Percentiles rank a stretch among this genome's conserved stretches.
phyloP scores from a whole-genome alignment of 257 asterid genomes.

The Linaria vulgaris region DNA sequence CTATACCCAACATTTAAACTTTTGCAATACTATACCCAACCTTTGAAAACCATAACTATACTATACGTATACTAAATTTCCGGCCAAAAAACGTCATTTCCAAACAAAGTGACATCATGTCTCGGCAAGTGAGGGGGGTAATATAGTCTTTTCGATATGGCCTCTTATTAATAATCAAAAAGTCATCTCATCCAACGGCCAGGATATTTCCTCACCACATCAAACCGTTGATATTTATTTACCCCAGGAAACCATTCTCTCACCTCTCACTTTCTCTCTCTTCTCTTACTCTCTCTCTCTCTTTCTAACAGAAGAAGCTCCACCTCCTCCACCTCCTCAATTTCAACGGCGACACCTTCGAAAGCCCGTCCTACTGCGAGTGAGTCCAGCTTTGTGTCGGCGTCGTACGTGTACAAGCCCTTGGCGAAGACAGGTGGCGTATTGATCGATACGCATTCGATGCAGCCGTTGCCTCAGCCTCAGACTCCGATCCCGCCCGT shows the following conservation, averaged over 20 bases:
- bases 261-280: background rate
- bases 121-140: too few species aligned
- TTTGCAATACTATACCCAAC: too few species aligned
- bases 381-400: slow-evolving; percentile 42
- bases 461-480: slow-evolving; percentile 40
- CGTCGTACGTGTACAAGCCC: slow-evolving; percentile 40
- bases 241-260: slow-evolving; percentile 24
- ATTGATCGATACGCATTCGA: slow-evolving; percentile 27
- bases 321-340: too few species aligned
- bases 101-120: too few species aligned
- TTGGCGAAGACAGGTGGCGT: slow-evolving; percentile 39
- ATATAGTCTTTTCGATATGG: too few species aligned
- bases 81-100: too few species aligned
- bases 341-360: slow-evolving; percentile 80
- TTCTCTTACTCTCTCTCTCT: slow-evolving; percentile 16
- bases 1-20: too few species aligned
- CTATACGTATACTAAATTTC: too few species aligned
- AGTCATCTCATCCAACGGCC: background rate
- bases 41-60: too few species aligned
- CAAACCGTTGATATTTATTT: slow-evolving; percentile 25
- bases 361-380: slow-evolving; percentile 79
- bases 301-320: too few species aligned
- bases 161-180: too few species aligned
- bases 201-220: background rate
- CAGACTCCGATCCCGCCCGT: too few species aligned